phyloP scores from a whole-genome alignment of 2,329 filamentous ascomycete species.

The Penicillium sp. region DNA sequence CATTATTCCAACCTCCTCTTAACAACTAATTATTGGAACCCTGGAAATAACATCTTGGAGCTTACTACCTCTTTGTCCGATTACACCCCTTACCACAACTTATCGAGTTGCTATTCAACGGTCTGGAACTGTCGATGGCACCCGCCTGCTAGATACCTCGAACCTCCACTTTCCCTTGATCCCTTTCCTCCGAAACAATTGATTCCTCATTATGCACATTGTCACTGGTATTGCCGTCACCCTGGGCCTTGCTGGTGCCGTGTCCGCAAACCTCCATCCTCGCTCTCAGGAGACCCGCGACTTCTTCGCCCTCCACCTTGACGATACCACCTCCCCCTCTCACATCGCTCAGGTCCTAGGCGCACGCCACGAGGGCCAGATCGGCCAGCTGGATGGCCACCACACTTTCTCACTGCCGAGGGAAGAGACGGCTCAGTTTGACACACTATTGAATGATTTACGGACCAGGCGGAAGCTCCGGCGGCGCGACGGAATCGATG shows the following conservation, averaged over 20 bases:
- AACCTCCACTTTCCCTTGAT: not conserved
- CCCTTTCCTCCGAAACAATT: not conserved
- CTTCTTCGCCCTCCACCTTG: slow-evolving; percentile 89
- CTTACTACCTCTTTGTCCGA: not conserved
- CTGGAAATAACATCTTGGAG: not conserved
- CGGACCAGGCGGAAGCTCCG: slow-evolving; percentile 63
- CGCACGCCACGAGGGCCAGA: slow-evolving; percentile 73
- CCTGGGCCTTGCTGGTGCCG: slow-evolving; percentile 40
- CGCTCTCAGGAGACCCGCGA: slow-evolving; percentile 79
- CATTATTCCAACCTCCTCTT: slow-evolving; percentile 1
- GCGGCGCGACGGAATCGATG: slow-evolving; percentile 28
- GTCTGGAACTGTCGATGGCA: slow-evolving; percentile 23
- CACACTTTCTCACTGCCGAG: slow-evolving; percentile 76
- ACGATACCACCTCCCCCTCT: slow-evolving; percentile 63
- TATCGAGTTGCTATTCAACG: slow-evolving; percentile 1
- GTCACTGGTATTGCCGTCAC: slow-evolving; percentile 48
- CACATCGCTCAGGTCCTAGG: slow-evolving; percentile 69
- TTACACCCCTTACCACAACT: not conserved
- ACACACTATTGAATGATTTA: slow-evolving; percentile 52
- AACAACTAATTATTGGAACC: not conserved
- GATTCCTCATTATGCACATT: slow-evolving; percentile 22
- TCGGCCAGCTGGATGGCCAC: slow-evolving; percentile 76
- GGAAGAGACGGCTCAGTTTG: slow-evolving; percentile 54
- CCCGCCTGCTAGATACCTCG: not conserved
- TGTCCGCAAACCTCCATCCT: slow-evolving; percentile 51